Percentiles rank a stretch among this genome's conserved stretches.
Conservation (phyloP, 2,329 filamentous ascomycete species). For the Colletotrichum destructivum region DNA sequence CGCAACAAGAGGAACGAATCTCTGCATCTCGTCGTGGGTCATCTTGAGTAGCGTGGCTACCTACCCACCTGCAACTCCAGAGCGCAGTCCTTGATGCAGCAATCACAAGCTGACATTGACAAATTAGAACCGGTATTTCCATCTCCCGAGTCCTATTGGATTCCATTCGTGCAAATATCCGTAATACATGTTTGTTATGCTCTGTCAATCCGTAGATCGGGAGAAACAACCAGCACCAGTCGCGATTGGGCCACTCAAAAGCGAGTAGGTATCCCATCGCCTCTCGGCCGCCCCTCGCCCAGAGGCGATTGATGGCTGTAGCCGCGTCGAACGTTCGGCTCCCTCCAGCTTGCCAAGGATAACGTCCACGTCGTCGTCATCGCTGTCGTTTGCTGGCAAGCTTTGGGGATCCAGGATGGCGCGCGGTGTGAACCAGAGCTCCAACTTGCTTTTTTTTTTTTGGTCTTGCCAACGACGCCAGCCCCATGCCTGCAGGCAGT, state of each 20-base stretch:
- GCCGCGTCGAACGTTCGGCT: background rate
- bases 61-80: too few relatives aligned
- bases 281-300: background rate
- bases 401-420: background rate
- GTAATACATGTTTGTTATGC: slow-evolving; percentile 14
- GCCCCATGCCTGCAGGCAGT: slow-evolving; percentile 11
- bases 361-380: slow-evolving; percentile 2
- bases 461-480: slow-evolving; percentile 7
- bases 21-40: too few relatives aligned
- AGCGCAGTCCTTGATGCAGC: slow-evolving; percentile 14
- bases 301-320: too few relatives aligned
- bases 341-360: slow-evolving; percentile 9
- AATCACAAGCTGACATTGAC: slow-evolving; percentile 19
- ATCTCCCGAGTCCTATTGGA: background rate
- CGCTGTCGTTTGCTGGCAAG: background rate
- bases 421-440: slow-evolving; percentile 13
- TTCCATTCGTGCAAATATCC: slow-evolving; percentile 1
- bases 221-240: slow-evolving; percentile 7
- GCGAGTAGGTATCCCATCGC: slow-evolving; percentile 16
- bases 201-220: background rate
- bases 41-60: too few relatives aligned
- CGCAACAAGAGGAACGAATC: too few relatives aligned
- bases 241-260: slow-evolving; percentile 1
- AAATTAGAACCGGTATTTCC: background rate
- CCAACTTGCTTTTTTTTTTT: slow-evolving; percentile 1